Percentiles rank a stretch among this genome's conserved stretches.
phyloP scores from a whole-genome alignment of 2,329 filamentous ascomycete species.

The Cytospora piceicola region DNA sequence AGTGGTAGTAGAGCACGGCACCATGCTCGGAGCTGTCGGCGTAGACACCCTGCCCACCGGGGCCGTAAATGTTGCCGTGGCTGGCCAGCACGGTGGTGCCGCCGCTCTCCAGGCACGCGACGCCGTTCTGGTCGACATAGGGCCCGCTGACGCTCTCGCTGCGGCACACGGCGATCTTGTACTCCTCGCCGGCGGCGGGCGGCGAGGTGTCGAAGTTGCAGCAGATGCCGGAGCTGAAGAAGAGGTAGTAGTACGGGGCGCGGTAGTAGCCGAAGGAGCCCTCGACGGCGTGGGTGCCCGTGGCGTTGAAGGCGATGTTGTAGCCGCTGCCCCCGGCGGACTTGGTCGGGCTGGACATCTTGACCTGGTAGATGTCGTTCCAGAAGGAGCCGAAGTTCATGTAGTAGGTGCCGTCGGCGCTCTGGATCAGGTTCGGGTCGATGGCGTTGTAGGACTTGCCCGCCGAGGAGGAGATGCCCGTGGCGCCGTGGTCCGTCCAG shows the following conservation, averaged over 20 bases:
- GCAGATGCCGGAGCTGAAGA: slow-evolving; percentile 64
- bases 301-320: slow-evolving; percentile 58
- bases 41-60: slow-evolving; percentile 65
- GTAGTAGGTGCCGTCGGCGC: slow-evolving; percentile 45
- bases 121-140: slow-evolving; percentile 61
- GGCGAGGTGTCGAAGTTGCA: slow-evolving; percentile 58
- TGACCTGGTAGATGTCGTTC: slow-evolving; percentile 64
- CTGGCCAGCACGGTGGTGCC: slow-evolving; percentile 62
- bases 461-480: slow-evolving; percentile 52
- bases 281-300: slow-evolving; percentile 58
- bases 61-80: slow-evolving; percentile 63
- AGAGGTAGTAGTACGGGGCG: slow-evolving; percentile 65
- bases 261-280: slow-evolving; percentile 60
- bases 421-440: slow-evolving; percentile 57
- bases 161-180: slow-evolving; percentile 69
- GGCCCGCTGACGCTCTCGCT: slow-evolving; percentile 53
- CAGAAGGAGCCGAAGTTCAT: slow-evolving; percentile 73
- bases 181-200: slow-evolving; percentile 63
- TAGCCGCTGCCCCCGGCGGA: slow-evolving; percentile 37
- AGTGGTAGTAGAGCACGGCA: slow-evolving; percentile 66
- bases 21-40: slow-evolving; percentile 50
- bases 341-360: slow-evolving; percentile 46
- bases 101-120: slow-evolving; percentile 56
- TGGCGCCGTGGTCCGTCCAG: slow-evolving; percentile 63
- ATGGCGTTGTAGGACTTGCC: slow-evolving; percentile 62